Evolutionary conservation across 108 stramenopile genomes (phyloP), one percentile per base, ranked within the genome.

Genomic region (Schizochytrium sp.): DNA sequence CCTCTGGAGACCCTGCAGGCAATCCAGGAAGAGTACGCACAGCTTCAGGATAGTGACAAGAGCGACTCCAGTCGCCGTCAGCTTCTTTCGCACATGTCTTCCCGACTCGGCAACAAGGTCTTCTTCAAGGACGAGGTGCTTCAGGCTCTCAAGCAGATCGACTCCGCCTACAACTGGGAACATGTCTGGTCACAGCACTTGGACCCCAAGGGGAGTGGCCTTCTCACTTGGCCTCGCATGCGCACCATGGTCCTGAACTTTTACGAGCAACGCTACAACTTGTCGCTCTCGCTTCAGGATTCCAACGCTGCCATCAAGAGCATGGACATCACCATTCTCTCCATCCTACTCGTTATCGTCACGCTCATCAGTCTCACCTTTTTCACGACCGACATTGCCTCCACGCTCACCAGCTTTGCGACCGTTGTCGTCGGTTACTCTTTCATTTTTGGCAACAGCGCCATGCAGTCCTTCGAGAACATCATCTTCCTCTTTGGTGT

Each of bases 401-500:
- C 45, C 8, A 83, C 48, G 45, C 51, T 83, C 25, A 25, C 76
- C 76, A 53, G 48, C 23, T 53, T 83, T 21, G 51, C 48, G 6
- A 83, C 76, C 25, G 76, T 53, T 14, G 51, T 83, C 25, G 23
- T 83, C 51, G 76, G 48, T 4, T 83, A 53, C 48, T 83, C 76
- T 55, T 83, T 83, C 51, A 53, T 83, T 53, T 83, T 83, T 83
- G 76, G 76, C 28, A 28, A 28, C 48, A 25, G 23, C 28, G 76
- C 48, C 23, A 53, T 28, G 25, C 12, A 43, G 19, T 83, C 76
- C n/a, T 83, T 83, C 51, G 76, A 83, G 28, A 83, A 83, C 51
- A 83, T 83, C 76, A 53, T 83, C 51, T 83, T 83, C 1, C 76
- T 83, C 76, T 83, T 83, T 23, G 76, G 76, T 34, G 76, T 83